These are phyloP conservation scores for Arabidopsis suecica DNA, from an alignment of 345 rosid species.

Conservation along the genomic window DNA sequence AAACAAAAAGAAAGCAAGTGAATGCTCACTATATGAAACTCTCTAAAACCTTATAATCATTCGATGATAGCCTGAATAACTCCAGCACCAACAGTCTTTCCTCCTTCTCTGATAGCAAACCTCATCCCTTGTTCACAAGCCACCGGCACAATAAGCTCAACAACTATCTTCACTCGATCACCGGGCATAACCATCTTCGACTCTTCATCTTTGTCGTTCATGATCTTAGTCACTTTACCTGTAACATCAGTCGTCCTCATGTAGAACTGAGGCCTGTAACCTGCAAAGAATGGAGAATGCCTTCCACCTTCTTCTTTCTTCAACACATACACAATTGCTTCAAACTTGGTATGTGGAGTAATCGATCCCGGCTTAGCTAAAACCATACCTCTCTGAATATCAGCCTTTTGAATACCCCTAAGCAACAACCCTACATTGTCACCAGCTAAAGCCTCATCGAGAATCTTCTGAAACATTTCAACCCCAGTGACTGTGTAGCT, in stretches of 20 bases:
- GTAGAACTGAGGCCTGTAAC: constrained; percentile 92
- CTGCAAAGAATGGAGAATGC: constrained; percentile 88
- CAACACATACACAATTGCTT: constrained; percentile 82
- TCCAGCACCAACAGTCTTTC: constrained; percentile 94
- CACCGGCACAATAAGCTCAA: constrained; percentile 89
- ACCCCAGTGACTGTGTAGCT: constrained; percentile 76
- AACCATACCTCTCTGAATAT: constrained; percentile 97
- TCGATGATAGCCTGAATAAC: constrained; percentile 85
- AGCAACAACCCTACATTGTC: constrained; percentile 93
- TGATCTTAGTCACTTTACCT: constrained; percentile 72
- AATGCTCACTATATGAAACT: constrained; percentile 34
- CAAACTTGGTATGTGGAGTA: constrained; percentile 78
- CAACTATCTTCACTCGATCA: constrained; percentile 88
- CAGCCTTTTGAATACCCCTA: constrained; percentile 84
- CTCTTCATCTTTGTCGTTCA: constrained; percentile 93
- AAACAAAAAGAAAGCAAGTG: constrained; percentile 42
- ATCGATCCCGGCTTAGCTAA: constrained; percentile 86
- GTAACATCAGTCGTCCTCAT: constrained; percentile 99
- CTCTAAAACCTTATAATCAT: constrained; percentile 36
- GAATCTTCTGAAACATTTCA: constrained; percentile 88
- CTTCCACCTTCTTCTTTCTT: constrained; percentile 99
- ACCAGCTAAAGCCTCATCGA: constrained; percentile 91
- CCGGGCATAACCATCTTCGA: constrained; percentile 99
- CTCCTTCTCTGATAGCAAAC: constrained; percentile 97
- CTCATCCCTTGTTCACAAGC: constrained; percentile 97